Base-by-base conservation (phyloP, 257 asterid genomes). In the Gentiana macrophylla region DNA sequence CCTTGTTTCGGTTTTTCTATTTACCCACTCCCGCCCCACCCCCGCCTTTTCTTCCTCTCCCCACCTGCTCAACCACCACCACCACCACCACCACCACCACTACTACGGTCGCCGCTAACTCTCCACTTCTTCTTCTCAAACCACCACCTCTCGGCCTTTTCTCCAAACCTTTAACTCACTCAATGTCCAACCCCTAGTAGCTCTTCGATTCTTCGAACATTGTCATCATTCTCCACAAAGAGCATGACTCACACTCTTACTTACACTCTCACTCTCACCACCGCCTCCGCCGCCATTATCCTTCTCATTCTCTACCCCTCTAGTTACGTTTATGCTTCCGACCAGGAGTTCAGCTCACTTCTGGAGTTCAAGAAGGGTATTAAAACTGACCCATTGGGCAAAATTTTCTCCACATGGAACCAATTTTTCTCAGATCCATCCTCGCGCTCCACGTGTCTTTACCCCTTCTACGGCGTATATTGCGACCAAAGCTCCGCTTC, bases 331-430 rank as follows among this genome's bases (percentile, higher is more conserved):
- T 72, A 82, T 38, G 50, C 76, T 3, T 37, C 54, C 38, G 80
- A 72, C 37, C 82, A 71, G 0, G 95, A 88, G 74, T 55, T 83
- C 70, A 76, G 84, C 64, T 81, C 97, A 68, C 88, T 88, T 6
- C 66, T 88, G 32, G 97, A 88, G 80, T 88, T 88, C 82, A 76
- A 49, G 48, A 88, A 85, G 62, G 97, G 95, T 35, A 79, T 88
- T 57, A 77, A 83, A 69, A 55, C 66, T 32, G 97, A 88, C 84
- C 91, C 94, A 44, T 62, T 84, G 3, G 52, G 65, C 43, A 70
- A 35, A 61, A 55, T 88, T 70, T 70, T 68, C 82, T 69, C 73
- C 64, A 57, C 91, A 9, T 88, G 97, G 97, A 67, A 32, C 49
- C 62, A 54, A 53, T 36, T 57, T 37, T 45, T 44, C 41, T 70